A percentile compares a stretch with the other conserved stretches of the same genome.
Conservation (phyloP, 352 stramenopile species). For the Aphanomyces stellatus region DNA sequence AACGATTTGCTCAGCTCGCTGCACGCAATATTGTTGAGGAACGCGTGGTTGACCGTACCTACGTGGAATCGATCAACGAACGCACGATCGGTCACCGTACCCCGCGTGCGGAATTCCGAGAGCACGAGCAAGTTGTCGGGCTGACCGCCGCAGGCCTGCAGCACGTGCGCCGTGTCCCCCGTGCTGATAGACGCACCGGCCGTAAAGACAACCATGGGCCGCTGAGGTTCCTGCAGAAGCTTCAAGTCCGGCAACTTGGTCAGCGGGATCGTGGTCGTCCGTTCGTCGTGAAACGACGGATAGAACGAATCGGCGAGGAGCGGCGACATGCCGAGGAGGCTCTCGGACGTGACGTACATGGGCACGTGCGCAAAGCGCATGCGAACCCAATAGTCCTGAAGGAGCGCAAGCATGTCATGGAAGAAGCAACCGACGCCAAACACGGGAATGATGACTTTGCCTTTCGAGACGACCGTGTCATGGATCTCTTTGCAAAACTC, state of each 20-base stretch:
- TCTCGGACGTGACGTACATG: constrained; percentile 58
- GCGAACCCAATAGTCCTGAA: constrained; percentile 65
- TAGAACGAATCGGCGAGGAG: constrained; percentile 56
- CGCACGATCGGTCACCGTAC: neutral
- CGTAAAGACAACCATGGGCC: constrained; percentile 72
- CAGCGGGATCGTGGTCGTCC: constrained; percentile 7
- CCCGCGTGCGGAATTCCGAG: constrained; percentile 71
- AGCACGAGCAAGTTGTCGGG: constrained; percentile 79
- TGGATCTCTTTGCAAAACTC: constrained; percentile 71
- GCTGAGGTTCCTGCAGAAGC: constrained; percentile 36
- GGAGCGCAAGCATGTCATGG: constrained; percentile 63
- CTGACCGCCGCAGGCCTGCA: constrained; percentile 52
- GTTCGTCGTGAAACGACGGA: constrained; percentile 30
- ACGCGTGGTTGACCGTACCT: constrained; percentile 62
- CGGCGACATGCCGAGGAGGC: constrained; percentile 51
- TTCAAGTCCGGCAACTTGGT: constrained; percentile 66
- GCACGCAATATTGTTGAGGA: constrained; percentile 69
- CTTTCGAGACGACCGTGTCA: constrained; percentile 59
- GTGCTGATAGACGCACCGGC: constrained; percentile 63
- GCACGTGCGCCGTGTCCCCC: constrained; percentile 54
- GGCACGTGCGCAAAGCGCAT: constrained; percentile 36
- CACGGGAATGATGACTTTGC: constrained; percentile 80
- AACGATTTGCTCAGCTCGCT: constrained; percentile 62
- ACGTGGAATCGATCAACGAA: neutral
- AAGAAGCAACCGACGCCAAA: constrained; percentile 63